Base-by-base conservation (phyloP, 2,329 filamentous ascomycete genomes). In the Cercospora berteroae region DNA sequence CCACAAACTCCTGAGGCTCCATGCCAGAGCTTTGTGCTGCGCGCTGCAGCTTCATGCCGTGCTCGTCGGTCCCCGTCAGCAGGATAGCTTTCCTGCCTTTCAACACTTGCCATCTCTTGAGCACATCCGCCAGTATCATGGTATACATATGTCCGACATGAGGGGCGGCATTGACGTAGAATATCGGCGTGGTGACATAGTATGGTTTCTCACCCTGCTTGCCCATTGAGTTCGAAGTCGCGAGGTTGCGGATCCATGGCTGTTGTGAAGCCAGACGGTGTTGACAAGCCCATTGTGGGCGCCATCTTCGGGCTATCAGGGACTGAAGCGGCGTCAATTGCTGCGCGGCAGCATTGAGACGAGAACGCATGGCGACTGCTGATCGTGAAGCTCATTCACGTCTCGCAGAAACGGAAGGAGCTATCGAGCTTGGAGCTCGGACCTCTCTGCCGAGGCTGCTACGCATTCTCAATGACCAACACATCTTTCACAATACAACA, bases 81-180 rank as follows among this genome's bases (percentile, higher is more conserved):
- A 99, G 83, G 70, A 92, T 84, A 3, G 94, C 90, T 58, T 85
- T 81, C 31, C 87, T 82, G 42, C 92, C 92, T 68, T 90, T 87
- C 61, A 99, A 84, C 33, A 87, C 82, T 77, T 96, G 88, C 93
- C 93, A 99, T 81, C 95, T 87, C 80, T 98, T 99, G 73, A 97
- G 82, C 63, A 97, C 89, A 80, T 99, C 95, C 70, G 92, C 86
- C 55, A 99, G 86, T 74, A 98, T 85, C 88, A 98, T 94, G 50
- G 91, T 92, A 79, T 97, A 98, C 68, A 99, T 84, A 80, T 99
- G 95, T 55, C 95, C 95, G 70, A 98, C 88, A 82, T 99, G 95
- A 60, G 95, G 95, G 56, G 92, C 93, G 64, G 94, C 92, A 86
- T 99, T 99, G 82, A 99, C 95, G 80, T 99, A 99, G 83, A 98